Base-by-base conservation (phyloP, 768 basidiomycete genomes). In the Pleurotus tuber-regium region DNA sequence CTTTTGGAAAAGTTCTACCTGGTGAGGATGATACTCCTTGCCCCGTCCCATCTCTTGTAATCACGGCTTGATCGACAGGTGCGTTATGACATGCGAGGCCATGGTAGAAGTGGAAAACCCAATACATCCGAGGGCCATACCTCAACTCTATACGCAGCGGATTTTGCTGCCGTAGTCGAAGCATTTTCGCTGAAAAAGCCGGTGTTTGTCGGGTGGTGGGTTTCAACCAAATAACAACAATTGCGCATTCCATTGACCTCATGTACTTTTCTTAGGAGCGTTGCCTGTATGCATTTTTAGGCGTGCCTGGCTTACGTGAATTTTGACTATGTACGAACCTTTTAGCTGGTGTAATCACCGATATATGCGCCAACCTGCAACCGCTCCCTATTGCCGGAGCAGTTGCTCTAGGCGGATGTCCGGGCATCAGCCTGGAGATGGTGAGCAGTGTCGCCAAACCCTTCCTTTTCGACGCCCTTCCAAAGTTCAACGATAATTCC, bases 81-180 rank as follows among this genome's bases (percentile, higher is more conserved):
- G 18, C 47, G 47, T 16, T 49, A 49, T 30, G 47, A 49, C 24
- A 16, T 31, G 47, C 47, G 47, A 18, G 47, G 47, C 11, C 47
- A 49, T 49, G 47, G 47, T 3, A n/a, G 47, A 49, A 49, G 47
- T 19, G 47, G 47, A 21, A 49, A 49, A 18, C 47, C 47, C 14
- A 33, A 29, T 16, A 36, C 47, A 4, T 12, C 47, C 6, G 47
- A 49, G 18, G 47, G 47, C 18, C 31, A 49, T 23, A 18, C 47
- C 10, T 49, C 47, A 12, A 9, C 47, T 8, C 14, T 49, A 23
- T 49, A 30, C 31, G 47, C 47, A 30, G 31, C 12, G 11, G 47
- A 49, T 18, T 49, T 49, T 35, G 24, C 31, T 21, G 16, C 47
- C 12, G 47, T 49, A 23, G 21, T n/a, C 10, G n/a, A 43, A 7